Conservation (phyloP, 2,329 filamentous ascomycete species). For the Plenodomus tracheiphilus region DNA sequence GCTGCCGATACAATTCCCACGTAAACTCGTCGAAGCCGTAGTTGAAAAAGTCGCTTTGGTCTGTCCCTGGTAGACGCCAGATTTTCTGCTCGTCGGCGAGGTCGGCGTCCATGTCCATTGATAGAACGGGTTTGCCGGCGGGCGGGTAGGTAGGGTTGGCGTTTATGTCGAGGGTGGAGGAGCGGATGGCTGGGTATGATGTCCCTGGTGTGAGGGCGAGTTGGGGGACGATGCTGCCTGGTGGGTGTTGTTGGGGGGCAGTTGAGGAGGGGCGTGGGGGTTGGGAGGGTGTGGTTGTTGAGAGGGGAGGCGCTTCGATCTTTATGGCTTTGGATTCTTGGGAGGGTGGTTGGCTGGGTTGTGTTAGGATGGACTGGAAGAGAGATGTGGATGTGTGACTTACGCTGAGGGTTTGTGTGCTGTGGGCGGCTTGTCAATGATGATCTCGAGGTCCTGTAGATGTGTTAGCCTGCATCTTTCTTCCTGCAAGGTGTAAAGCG, state of each 20-base stretch:
- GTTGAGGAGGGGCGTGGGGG: slow-evolving; percentile 13
- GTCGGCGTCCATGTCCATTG: slow-evolving; percentile 57
- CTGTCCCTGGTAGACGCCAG: slow-evolving; percentile 92
- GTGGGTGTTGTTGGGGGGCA: slow-evolving; percentile 1
- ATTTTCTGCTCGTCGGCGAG: slow-evolving; percentile 77
- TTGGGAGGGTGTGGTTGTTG: slow-evolving; percentile 25
- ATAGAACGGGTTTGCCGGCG: slow-evolving; percentile 72
- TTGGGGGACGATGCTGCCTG: slow-evolving; percentile 23
- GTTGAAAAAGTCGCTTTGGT: slow-evolving; percentile 97
- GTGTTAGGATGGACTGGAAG: background rate
- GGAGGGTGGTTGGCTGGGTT: slow-evolving; percentile 23
- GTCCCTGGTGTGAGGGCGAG: slow-evolving; percentile 32
- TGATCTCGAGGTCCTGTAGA: slow-evolving; percentile 56
- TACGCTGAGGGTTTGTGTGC: slow-evolving; percentile 44
- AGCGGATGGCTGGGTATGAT: slow-evolving; percentile 65
- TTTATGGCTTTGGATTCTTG: slow-evolving; percentile 44
- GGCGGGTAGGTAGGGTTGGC: slow-evolving; percentile 76
- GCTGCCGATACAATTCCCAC: slow-evolving; percentile 90
- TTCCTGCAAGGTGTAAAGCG: slow-evolving; percentile 9
- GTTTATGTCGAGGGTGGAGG: slow-evolving; percentile 83
- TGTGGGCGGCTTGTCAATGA: slow-evolving; percentile 52
- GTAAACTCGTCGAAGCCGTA: slow-evolving; percentile 99
- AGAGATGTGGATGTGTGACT: slow-evolving; percentile 7
- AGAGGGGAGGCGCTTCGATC: slow-evolving; percentile 38
- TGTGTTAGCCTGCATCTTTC: slow-evolving; percentile 20